Percentiles rank a stretch among this genome's conserved stretches.
Conservation (phyloP, 192 early-diverging fungal species). For the Entomortierella parvispora region DNA sequence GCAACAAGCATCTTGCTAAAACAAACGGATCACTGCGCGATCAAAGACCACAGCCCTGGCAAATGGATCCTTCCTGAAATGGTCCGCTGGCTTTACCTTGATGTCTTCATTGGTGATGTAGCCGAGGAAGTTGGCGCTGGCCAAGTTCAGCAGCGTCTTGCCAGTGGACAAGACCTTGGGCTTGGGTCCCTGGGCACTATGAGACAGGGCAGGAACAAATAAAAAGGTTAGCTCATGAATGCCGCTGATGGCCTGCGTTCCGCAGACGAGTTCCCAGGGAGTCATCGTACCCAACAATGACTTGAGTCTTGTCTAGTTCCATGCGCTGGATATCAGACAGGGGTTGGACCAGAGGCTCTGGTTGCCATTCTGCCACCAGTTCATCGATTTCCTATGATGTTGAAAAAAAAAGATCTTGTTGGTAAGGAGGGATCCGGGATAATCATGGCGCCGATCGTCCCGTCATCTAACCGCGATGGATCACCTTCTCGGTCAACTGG, state of each 20-base stretch:
- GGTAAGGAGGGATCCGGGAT: too few species aligned
- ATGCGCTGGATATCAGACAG: conserved; percentile 75
- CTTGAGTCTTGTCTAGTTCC: conserved; percentile 81
- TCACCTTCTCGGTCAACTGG: conserved; percentile 83
- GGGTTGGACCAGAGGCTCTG: conserved; percentile 89
- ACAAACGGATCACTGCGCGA: too few species aligned
- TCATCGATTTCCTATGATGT: conserved; percentile 89
- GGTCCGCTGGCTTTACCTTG: conserved; percentile 52
- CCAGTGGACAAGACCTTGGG: conserved; percentile 68
- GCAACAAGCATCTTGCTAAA: neutral
- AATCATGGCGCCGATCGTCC: neutral
- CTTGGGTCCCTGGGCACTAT: conserved; percentile 67
- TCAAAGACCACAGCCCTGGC: too few species aligned
- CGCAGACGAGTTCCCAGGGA: conserved; percentile 4
- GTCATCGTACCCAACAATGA: conserved; percentile 69
- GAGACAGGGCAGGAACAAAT: neutral
- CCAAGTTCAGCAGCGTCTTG: conserved; percentile 80
- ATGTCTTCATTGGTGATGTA: conserved; percentile 77
- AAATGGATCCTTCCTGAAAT: too few species aligned
- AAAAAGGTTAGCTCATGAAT: neutral
- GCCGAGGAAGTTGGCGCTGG: conserved; percentile 90
- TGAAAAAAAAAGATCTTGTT: neutral
- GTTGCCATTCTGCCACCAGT: conserved; percentile 93
- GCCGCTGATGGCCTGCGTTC: neutral
- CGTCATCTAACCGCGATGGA: neutral